phyloP scores from a whole-genome alignment of 345 rosid species.

The Balakata baccata region DNA sequence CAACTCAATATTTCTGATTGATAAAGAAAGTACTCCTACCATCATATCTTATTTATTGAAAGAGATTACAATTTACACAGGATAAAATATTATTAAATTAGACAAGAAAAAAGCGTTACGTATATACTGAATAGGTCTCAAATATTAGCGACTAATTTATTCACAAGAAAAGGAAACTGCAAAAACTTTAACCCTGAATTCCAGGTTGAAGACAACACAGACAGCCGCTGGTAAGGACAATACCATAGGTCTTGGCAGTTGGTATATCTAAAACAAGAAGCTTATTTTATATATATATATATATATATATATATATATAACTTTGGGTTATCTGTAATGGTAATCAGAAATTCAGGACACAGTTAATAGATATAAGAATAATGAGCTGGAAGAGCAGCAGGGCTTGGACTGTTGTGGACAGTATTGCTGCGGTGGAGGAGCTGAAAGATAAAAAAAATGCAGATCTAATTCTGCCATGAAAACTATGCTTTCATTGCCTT shows the following conservation, averaged over 20 bases:
- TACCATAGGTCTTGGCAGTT: neutral
- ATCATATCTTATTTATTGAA: no score
- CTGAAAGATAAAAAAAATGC: constrained; percentile 56
- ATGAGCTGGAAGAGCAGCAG: constrained; percentile 35
- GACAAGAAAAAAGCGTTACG: no score
- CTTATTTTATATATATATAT: neutral
- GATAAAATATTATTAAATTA: no score
- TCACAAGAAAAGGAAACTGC: no score
- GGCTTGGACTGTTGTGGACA: constrained; percentile 48
- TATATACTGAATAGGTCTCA: no score
- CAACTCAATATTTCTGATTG: no score
- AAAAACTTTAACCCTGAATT: neutral
- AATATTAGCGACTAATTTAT: no score
- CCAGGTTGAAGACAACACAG: neutral
- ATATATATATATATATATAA: neutral
- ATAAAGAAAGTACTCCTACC: no score
- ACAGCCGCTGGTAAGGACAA: neutral
- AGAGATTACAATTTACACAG: no score
- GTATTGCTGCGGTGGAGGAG: constrained; percentile 59
- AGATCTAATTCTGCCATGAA: constrained; percentile 43
- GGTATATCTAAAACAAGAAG: neutral
- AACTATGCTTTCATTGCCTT: neutral
- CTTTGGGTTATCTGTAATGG: neutral
- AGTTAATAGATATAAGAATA: neutral
- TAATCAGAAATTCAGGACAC: neutral